Conservation (phyloP, 2,329 filamentous ascomycete genomes). For the Capronia americana region DNA sequence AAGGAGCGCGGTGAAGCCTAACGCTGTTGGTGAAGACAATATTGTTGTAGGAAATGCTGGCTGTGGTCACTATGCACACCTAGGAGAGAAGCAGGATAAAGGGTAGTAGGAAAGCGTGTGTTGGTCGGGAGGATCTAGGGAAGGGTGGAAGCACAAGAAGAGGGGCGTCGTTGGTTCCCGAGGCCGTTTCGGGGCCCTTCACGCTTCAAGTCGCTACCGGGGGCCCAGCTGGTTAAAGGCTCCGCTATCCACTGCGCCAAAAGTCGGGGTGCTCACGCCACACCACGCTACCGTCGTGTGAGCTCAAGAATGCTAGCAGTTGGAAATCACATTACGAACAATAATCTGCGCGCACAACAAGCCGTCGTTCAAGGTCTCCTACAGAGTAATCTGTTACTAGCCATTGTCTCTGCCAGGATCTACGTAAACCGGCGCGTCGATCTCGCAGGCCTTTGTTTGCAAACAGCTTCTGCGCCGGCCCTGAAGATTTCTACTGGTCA, state of each 20-base stretch:
- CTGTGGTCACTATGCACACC: constrained; percentile 3
- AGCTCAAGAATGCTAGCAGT: background rate
- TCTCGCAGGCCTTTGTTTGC: background rate
- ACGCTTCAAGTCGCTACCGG: background rate
- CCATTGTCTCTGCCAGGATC: background rate
- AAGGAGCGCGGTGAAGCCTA: constrained; percentile 17
- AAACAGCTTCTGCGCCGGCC: background rate
- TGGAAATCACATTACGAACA: background rate
- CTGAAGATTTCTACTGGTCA: background rate
- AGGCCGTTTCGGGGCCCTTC: background rate
- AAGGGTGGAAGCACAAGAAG: background rate
- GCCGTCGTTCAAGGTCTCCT: background rate
- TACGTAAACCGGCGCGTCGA: background rate
- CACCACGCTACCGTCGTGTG: constrained; percentile 12
- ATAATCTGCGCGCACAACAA: background rate
- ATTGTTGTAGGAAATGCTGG: constrained; percentile 22
- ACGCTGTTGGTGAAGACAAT: constrained; percentile 21
- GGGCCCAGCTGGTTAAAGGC: background rate
- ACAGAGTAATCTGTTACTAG: no score
- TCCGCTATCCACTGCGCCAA: constrained; percentile 2
- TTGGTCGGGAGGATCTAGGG: constrained; percentile 4
- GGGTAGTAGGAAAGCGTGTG: constrained; percentile 15
- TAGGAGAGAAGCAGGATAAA: background rate
- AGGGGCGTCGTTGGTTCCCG: constrained; percentile 7
- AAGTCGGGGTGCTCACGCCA: constrained; percentile 17